Evolutionary conservation across 1,284 basidiomycete genomes (phyloP).

Genomic region (Marasmius sp.): DNA sequence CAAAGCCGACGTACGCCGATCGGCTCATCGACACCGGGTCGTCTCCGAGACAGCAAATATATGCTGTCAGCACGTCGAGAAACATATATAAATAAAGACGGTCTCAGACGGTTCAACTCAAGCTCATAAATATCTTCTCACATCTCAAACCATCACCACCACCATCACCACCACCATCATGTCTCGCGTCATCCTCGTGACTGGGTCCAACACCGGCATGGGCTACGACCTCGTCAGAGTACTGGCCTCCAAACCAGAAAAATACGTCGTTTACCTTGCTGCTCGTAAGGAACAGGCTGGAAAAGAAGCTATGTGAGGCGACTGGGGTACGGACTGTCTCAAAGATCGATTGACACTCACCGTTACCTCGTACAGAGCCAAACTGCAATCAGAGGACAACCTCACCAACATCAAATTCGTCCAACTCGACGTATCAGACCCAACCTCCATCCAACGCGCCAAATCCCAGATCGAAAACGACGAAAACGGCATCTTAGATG

Average conservation of each 20-base stretch:
- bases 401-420: conserved; percentile 29
- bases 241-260: conserved; percentile 16
- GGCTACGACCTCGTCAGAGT: conserved; percentile 19
- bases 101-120: too few species aligned
- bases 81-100: too few species aligned
- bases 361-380: conserved; percentile 11
- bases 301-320: conserved; percentile 13
- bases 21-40: too few species aligned
- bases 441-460: conserved; percentile 33
- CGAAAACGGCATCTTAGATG: conserved; percentile 40
- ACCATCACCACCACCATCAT: neutral
- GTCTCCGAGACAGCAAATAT: too few species aligned
- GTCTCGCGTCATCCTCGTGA: conserved; percentile 13
- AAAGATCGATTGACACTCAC: neutral
- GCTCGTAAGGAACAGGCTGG: conserved; percentile 18
- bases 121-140: too few species aligned
- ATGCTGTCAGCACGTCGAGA: too few species aligned
- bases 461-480: conserved; percentile 35
- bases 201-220: conserved; percentile 18
- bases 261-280: conserved; percentile 19
- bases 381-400: conserved; percentile 25
- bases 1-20: too few species aligned
- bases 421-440: conserved; percentile 35
- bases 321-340: too few species aligned
- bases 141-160: neutral